These are phyloP conservation scores for Aureobasidium sp. DNA, from an alignment of 2,329 filamentous ascomycete genomes.

Conservation along the genomic window DNA sequence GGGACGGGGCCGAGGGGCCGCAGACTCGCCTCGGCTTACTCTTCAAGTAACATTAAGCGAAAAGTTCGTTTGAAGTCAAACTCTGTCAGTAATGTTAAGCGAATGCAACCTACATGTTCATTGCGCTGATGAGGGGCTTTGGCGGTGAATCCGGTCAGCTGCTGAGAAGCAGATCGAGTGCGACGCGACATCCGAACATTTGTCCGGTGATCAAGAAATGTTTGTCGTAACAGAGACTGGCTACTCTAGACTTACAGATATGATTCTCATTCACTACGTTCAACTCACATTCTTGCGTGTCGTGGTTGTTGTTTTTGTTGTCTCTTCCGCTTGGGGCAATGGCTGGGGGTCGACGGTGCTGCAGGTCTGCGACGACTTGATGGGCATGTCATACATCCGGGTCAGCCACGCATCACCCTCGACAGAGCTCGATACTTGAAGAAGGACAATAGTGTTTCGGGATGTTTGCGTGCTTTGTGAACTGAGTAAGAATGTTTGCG, in stretches of 20 bases:
- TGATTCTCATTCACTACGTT: neutral
- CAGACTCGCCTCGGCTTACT: constrained; percentile 10
- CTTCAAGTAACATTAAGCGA: constrained; percentile 11
- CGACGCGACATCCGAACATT: neutral
- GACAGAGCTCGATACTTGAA: neutral
- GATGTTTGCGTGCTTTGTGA: neutral
- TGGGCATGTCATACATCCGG: too few species aligned
- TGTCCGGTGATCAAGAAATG: neutral
- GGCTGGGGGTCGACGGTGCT: neutral
- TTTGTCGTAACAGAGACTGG: neutral
- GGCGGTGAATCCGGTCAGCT: neutral
- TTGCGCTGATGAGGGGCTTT: neutral
- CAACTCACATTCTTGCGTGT: neutral
- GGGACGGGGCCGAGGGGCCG: neutral
- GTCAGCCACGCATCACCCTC: too few species aligned
- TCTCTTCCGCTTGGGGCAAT: neutral
- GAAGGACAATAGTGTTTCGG: neutral
- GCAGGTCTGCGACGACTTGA: too few species aligned
- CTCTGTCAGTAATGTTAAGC: constrained; percentile 5
- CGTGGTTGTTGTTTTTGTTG: neutral
- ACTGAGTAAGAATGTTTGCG: neutral
- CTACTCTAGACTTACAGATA: neutral
- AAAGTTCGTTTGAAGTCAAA: neutral
- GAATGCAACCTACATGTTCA: neutral
- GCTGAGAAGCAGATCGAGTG: neutral